Base-by-base conservation (phyloP, 1,284 basidiomycete genomes). In the Cryptococcus wingfieldii region DNA sequence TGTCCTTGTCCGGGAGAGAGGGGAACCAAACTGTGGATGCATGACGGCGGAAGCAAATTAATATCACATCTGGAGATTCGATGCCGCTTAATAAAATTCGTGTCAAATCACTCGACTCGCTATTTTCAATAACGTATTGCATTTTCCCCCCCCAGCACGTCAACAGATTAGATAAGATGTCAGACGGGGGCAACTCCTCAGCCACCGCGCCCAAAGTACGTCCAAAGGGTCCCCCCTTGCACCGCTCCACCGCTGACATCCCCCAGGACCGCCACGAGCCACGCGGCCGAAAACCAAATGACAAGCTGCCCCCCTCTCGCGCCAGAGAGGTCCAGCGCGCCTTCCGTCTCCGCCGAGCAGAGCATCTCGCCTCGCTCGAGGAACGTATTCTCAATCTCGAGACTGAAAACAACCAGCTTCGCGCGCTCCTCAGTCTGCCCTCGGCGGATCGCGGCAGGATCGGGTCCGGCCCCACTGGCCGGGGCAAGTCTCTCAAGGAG, bases 291-390 rank as follows among this genome's bases (percentile, higher is more conserved):
- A 93, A 93, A 75, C 83, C 90, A 74, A 93, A 94, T 78, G 89
- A 93, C 77, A 88, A 88, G 70, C 84, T 94, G 41, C 90, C 90
- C 61, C 90, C 90, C 38, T 93, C 93, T 70, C 85, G 91, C 60
- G 91, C 92, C 31, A 81, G 91, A 55, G 91, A 95, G 72, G 90
- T 95, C 34, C 91, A 96, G 76, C 81, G 91, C 63, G 91, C 91
- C 3, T 96, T 95, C 79, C 84, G 91, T 65, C 89, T 91, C 27
- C 82, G 92, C 62, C 84, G 91, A 67, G 89, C 89, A 59, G 89
- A 90, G 59, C 90, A 94, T 77, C 82, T 95, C 53, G 84, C 88
- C 78, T 84, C 87, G 50, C 79, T 94, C 55, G 90, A 94, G 77
- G 79, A 86, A 69, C 83, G 90, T 66, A 89, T 93, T 55, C 76